Conservation (phyloP, 257 asterid species). For the Capsicum rhomboideum region DNA sequence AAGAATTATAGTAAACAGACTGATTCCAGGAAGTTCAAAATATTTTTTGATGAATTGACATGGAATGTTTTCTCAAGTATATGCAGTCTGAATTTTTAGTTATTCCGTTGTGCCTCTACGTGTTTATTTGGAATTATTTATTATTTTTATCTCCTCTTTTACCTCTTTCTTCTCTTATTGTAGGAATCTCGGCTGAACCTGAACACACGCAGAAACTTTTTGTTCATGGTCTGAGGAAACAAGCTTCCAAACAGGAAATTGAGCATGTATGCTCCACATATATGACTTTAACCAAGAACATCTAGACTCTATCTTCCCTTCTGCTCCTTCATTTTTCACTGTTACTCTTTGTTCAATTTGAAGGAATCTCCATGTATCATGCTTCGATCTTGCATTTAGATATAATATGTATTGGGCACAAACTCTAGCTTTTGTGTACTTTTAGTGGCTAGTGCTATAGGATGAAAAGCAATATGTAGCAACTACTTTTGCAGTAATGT, state of each 20-base stretch:
- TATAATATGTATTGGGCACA: neutral
- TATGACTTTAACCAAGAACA: neutral
- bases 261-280: slow-evolving; percentile 51
- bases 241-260: slow-evolving; percentile 54
- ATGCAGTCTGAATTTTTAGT: neutral
- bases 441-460: neutral
- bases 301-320: neutral
- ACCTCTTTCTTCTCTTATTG: slow-evolving; percentile 13
- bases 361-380: neutral
- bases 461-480: neutral
- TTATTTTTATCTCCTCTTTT: slow-evolving; percentile 6
- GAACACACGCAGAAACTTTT: slow-evolving; percentile 54
- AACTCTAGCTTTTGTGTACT: neutral
- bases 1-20: neutral
- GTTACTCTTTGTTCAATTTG: neutral
- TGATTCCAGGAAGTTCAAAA: neutral
- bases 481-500: neutral
- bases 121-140: neutral
- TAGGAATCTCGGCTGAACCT: slow-evolving; percentile 42
- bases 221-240: slow-evolving; percentile 70
- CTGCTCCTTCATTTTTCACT: neutral
- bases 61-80: neutral
- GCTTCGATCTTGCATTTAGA: neutral
- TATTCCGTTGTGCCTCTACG: neutral
- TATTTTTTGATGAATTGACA: neutral